These are phyloP conservation scores for Nicotiana obtusifolia DNA, from an alignment of 257 asterid species.

Conservation along the genomic window DNA sequence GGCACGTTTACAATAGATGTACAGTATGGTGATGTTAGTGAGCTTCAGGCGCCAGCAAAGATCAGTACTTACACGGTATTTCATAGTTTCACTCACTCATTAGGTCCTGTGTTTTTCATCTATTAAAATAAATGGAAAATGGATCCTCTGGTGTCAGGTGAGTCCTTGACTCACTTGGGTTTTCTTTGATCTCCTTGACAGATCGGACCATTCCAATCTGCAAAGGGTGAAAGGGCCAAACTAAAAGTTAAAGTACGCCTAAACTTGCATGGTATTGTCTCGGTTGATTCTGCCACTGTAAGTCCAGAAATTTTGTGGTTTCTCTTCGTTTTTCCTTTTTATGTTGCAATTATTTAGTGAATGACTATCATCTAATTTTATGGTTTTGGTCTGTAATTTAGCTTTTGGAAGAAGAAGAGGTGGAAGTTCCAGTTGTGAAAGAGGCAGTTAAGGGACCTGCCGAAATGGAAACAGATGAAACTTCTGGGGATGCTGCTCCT, in stretches of 20 bases:
- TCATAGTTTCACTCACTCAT: background rate
- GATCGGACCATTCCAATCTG: slow-evolving; percentile 87
- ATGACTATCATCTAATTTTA: background rate
- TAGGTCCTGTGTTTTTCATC: background rate
- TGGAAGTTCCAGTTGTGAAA: slow-evolving; percentile 59
- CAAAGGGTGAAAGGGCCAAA: slow-evolving; percentile 57
- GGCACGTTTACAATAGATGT: slow-evolving; percentile 64
- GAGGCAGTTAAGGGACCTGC: slow-evolving; percentile 49
- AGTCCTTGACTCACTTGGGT: slow-evolving; percentile 1
- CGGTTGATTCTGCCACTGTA: slow-evolving; percentile 76
- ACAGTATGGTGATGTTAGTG: slow-evolving; percentile 69
- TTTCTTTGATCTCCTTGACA: slow-evolving; percentile 12
- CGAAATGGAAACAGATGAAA: slow-evolving; percentile 68
- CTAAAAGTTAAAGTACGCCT: slow-evolving; percentile 73
- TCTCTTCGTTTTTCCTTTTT: background rate
- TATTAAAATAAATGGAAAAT: background rate
- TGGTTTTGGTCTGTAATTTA: slow-evolving; percentile 16
- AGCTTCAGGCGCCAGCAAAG: slow-evolving; percentile 65
- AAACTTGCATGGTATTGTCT: slow-evolving; percentile 77
- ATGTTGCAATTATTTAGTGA: background rate
- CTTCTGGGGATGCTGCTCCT: slow-evolving; percentile 30
- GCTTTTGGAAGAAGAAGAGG: slow-evolving; percentile 93
- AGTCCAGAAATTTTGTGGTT: slow-evolving; percentile 11
- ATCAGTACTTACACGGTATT: slow-evolving; percentile 87
- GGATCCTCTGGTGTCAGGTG: background rate